Evolutionary conservation across 805 yeast genomes (phyloP).

Genomic region (Starmerella bacillaris): DNA sequence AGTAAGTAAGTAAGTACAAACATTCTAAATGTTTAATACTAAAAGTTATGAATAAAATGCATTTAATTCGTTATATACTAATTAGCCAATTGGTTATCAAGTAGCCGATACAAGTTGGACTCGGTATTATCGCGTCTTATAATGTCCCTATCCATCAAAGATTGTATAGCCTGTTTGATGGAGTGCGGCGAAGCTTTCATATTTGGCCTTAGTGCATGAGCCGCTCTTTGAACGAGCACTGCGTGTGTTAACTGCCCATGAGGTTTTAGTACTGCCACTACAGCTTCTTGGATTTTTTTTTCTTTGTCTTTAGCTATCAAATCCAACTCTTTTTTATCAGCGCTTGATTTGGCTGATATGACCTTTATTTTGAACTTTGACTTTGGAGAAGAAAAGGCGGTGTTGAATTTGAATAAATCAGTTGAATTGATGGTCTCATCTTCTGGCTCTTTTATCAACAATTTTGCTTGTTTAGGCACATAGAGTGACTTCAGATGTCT

Average conservation of each 20-base stretch:
- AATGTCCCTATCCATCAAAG: constrained; percentile 68
- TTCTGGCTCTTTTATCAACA: constrained; percentile 48
- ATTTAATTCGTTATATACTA: too few relatives aligned
- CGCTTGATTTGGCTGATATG: constrained; percentile 25
- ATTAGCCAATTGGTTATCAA: background rate
- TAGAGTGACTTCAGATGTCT: constrained; percentile 71
- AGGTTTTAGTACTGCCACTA: constrained; percentile 91
- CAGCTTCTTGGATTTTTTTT: constrained; percentile 75
- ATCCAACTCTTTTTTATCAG: constrained; percentile 38
- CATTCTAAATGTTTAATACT: too few relatives aligned
- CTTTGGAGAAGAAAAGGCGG: constrained; percentile 29
- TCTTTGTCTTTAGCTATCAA: constrained; percentile 55
- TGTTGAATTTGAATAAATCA: constrained; percentile 48
- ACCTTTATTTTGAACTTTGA: constrained; percentile 34
- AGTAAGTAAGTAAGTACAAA: too few relatives aligned
- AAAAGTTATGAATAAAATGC: too few relatives aligned
- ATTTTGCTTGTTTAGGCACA: constrained; percentile 61
- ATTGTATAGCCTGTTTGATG: constrained; percentile 72
- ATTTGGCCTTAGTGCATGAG: constrained; percentile 59
- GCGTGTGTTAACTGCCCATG: constrained; percentile 62
- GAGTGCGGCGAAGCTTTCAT: constrained; percentile 72
- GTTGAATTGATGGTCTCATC: constrained; percentile 19
- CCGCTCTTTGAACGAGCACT: constrained; percentile 65
- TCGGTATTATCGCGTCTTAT: constrained; percentile 43
- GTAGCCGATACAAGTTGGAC: background rate